Conservation (phyloP, 352 stramenopile genomes). For the Globisporangium okanoganense region DNA sequence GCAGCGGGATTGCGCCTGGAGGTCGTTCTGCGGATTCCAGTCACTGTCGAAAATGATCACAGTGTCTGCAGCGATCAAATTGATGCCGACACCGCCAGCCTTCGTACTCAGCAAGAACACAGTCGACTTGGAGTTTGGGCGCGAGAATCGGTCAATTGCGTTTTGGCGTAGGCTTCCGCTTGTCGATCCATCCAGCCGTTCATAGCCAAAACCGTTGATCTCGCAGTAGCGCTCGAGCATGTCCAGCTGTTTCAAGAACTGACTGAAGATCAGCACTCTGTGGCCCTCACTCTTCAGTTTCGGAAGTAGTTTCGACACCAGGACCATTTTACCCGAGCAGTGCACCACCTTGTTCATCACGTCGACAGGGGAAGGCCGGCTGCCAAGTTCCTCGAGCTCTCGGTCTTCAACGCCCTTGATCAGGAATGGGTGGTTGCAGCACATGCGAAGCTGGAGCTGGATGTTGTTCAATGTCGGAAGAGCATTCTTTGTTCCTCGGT, state of each 20-base stretch:
- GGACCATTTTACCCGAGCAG: conserved; percentile 84
- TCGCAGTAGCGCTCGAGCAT: conserved; percentile 93
- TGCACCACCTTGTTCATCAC: conserved; percentile 86
- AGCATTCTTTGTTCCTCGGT: conserved; percentile 81
- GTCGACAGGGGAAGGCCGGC: conserved; percentile 32
- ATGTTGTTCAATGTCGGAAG: conserved; percentile 97
- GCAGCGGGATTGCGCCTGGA: conserved; percentile 88
- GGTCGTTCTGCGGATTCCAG: conserved; percentile 98
- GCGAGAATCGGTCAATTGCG: conserved; percentile 96
- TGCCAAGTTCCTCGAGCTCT: conserved; percentile 74
- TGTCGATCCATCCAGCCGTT: conserved; percentile 90
- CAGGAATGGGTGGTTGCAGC: conserved; percentile 99
- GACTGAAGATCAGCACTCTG: conserved; percentile 96
- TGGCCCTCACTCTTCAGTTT: conserved; percentile 92
- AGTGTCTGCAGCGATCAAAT: conserved; percentile 97
- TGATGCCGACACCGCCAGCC: conserved; percentile 98
- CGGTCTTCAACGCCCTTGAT: conserved; percentile 93
- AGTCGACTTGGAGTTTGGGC: conserved; percentile 94
- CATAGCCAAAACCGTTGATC: conserved; percentile 84
- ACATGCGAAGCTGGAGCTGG: conserved; percentile 99
- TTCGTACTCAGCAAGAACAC: conserved; percentile 98
- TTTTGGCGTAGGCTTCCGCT: conserved; percentile 87
- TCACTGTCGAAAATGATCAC: conserved; percentile 99
- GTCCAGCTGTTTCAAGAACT: conserved; percentile 93
- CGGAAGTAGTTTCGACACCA: conserved; percentile 88